These are phyloP conservation scores for Moniliophthora roreri DNA, from an alignment of 1,284 basidiomycete species.

Conservation along the genomic window DNA sequence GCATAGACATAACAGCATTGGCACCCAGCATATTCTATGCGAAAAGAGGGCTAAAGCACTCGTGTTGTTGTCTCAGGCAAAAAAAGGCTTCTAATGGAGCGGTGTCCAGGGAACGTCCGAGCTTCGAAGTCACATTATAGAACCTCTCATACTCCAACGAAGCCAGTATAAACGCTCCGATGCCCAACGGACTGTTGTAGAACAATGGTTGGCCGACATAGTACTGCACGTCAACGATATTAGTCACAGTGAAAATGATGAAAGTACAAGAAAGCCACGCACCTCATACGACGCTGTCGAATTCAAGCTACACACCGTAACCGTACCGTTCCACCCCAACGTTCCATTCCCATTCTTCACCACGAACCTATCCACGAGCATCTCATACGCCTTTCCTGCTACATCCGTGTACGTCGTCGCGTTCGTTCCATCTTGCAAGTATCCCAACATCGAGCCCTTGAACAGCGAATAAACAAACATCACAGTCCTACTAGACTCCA, in stretches of 20 bases:
- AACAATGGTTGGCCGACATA: neutral
- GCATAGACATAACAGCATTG: no score
- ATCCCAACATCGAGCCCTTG: neutral
- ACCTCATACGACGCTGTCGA: slow-evolving; percentile 4
- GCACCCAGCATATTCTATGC: no score
- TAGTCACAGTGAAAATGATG: neutral
- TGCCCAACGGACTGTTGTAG: no score
- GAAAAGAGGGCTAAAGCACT: no score
- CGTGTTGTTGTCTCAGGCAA: no score
- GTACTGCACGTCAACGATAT: neutral
- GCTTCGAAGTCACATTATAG: no score
- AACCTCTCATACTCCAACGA: no score
- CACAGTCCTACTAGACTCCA: neutral
- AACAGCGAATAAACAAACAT: slow-evolving; percentile 4
- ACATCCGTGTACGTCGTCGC: neutral
- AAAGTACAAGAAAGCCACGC: neutral
- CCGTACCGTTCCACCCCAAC: neutral
- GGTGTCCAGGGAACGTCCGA: no score
- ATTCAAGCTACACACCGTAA: slow-evolving; percentile 6
- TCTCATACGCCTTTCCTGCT: neutral
- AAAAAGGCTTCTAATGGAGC: no score
- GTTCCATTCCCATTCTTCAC: neutral
- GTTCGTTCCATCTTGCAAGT: no score
- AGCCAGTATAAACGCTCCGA: no score
- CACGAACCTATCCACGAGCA: neutral